A percentile compares a stretch with the other conserved stretches of the same genome.
Evolutionary conservation across 164 flowering plant genomes (phyloP).

Genomic region (Macadamia tetraphylla): DNA sequence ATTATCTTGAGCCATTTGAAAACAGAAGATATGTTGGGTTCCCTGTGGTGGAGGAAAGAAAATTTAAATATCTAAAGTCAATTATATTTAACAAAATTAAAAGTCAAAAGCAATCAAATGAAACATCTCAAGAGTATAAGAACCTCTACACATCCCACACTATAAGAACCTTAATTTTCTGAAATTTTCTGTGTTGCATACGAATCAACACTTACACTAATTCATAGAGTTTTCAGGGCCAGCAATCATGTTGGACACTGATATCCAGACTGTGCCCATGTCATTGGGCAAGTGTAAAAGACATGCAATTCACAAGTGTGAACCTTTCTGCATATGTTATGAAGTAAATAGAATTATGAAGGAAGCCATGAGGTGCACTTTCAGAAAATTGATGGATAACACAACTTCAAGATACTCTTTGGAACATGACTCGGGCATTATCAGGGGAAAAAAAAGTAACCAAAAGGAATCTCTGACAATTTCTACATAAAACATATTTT

Average conservation of each 20-base stretch:
- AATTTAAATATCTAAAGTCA: not conserved
- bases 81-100: not conserved
- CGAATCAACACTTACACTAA: too few relatives aligned
- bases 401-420: not conserved
- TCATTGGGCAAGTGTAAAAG: not conserved
- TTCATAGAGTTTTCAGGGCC: too few relatives aligned
- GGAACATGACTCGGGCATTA: too few relatives aligned
- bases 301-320: not conserved
- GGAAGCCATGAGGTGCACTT: not conserved
- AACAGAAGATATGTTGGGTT: slow-evolving; percentile 7
- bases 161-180: too few relatives aligned
- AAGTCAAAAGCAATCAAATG: not conserved
- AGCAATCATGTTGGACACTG: too few relatives aligned
- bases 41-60: not conserved
- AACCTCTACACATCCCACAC: not conserved
- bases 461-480: too few relatives aligned
- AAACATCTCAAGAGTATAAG: not conserved
- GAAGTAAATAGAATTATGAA: not conserved
- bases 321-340: too few relatives aligned
- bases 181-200: too few relatives aligned
- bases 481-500: too few relatives aligned
- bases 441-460: too few relatives aligned
- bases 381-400: not conserved
- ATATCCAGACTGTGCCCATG: too few relatives aligned
- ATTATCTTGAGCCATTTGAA: slow-evolving; percentile 48